Base-by-base conservation (phyloP, 352 stramenopile genomes). In the Phytopythium cucurbitacearum region DNA sequence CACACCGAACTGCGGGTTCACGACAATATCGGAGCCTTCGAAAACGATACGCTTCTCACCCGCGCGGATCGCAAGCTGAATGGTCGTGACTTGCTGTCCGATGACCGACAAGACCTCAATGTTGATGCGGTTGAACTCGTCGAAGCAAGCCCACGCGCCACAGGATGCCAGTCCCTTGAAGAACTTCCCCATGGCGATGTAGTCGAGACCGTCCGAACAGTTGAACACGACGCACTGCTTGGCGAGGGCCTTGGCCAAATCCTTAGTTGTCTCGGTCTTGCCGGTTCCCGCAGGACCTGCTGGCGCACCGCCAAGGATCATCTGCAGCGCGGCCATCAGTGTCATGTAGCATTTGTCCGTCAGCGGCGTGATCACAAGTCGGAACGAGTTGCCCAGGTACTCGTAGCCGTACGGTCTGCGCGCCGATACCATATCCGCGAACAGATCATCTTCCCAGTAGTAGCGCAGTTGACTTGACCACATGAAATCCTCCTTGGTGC, bases 291-390 rank as follows among this genome's bases (percentile, higher is more conserved):
- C 94, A 16, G 94, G 94, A 0, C 94, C 94, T 12, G 93, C 94
- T 0, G 94, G 94, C 0, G 94, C 92, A 5, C 94, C 94, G 40
- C 94, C 94, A 0, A 98, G 65, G 40, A 96, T 97, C 91, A 98
- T 98, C 62, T 98, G 94, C 16, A 98, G 57, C 2, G 94, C 94
- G 12, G 91, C 92, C 94, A 98, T 98, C 10, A 98, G 73, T 21
- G 94, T 98, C 35, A 98, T 52, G 66, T 98, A 98, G 61, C 94
- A 98, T 57, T 98, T 98, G 65, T 98, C 94, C 0, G 94, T 98
- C 28, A 98, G 62, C 3, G 95, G 95, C 4, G 95, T 98, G 63
- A 98, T 98, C 50, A 98, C 94, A 2, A 98, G 71, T 7, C 95
- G 80, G 44, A 97, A 97, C 38, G 88, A 97, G 56, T 98, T 98